Conservation (phyloP, 192 early-diverging fungal species). For the Lobosporangium transversale region DNA sequence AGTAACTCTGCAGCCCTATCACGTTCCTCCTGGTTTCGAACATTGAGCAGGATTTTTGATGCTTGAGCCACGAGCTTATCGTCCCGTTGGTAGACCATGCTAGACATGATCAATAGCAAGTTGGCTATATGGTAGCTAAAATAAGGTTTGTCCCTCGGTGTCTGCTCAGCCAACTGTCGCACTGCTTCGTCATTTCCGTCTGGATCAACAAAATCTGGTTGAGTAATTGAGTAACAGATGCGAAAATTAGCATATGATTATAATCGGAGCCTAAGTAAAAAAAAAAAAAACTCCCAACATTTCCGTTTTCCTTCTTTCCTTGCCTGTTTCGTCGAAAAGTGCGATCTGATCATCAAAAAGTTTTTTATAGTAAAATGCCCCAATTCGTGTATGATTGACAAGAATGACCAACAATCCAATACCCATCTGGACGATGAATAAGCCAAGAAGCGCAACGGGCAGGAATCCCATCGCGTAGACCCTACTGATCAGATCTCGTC, state of each 20-base stretch:
- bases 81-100: conserved; percentile 59
- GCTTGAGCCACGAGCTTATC: conserved; percentile 58
- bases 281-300: too few species aligned
- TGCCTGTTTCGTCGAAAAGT: conserved; percentile 37
- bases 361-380: conserved; percentile 1
- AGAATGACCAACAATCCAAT: conserved; percentile 35
- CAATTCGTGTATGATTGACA: conserved; percentile 23
- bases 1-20: conserved; percentile 31
- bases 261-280: too few species aligned
- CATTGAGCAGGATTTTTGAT: conserved; percentile 27
- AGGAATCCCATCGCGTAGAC: conserved; percentile 35
- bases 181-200: conserved; percentile 44
- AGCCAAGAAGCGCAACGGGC: conserved; percentile 24
- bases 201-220: conserved; percentile 38
- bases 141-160: background rate
- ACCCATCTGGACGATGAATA: conserved; percentile 25
- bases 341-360: conserved; percentile 39
- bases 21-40: conserved; percentile 14
- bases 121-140: conserved; percentile 59
- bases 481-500: conserved; percentile 24
- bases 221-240: background rate
- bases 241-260: background rate
- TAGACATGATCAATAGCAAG: conserved; percentile 57
- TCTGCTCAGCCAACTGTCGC: conserved; percentile 6
- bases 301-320: too few species aligned